Evolutionary conservation across 768 basidiomycete genomes (phyloP), one percentile per base, ranked within the genome.

Genomic region (Tylopilus rubrobrunneus): DNA sequence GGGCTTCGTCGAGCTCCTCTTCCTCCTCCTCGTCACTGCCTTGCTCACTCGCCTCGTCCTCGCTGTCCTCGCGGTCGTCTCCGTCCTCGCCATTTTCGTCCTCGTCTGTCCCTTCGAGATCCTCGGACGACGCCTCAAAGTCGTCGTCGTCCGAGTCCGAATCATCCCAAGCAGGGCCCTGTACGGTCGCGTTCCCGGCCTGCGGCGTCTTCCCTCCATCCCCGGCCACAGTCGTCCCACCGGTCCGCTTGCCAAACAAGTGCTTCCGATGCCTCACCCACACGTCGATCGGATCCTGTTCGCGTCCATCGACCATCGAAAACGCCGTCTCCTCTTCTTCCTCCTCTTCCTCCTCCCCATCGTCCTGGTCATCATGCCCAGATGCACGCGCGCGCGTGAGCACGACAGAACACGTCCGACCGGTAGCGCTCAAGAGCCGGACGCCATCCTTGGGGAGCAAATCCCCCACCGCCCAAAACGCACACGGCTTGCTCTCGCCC

Each of bases 401-500:
- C 44, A 82, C 73, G 33, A 90, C 77, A 1, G 84, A 79, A 60
- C 85, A 88, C 33, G 81, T 86, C 41, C 86, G 73, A 5, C 87
- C 89, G 7, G 80, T 82, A 14, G 83, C 85, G 23, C 80, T 82
- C 44, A 85, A 71, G 23, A 87, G 66, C 45, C 80, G 62, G 58
- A 82, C 71, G 15, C 76, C 83, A 19, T 81, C 80, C 53, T 73
- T 77, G 48, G 73, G 69, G 17, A 79, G 65, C n/a, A 91, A 67
- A 57, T 85, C 80, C 43, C 76, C 73, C 23, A 86, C 68, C 4
- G 83, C 70, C 83, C 88, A 90, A 62, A 87, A 90, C 59, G 88
- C 85, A 62, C 85, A 88, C 3, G 87, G 87, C 57, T 86, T 86
- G 62, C 79, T 81, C 64, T 89, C 84, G 23, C 85, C 87, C 80